Evolutionary conservation across 257 asterid genomes (phyloP), one percentile per base, ranked within the genome.

Genomic region (Oldenlandia corymbosa): DNA sequence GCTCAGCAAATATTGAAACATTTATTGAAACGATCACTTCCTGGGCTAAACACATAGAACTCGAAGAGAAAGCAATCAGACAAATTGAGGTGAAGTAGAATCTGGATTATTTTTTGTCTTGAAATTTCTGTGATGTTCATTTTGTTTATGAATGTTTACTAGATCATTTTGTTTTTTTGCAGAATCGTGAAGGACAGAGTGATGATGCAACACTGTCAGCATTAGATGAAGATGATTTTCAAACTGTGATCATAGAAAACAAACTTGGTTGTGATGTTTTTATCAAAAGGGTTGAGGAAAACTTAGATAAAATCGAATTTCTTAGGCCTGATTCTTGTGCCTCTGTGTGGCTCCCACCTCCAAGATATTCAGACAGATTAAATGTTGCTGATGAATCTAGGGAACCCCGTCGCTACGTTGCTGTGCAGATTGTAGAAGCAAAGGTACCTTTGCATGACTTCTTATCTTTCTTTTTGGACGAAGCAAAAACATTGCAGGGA

Each of bases 231-330:
- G 96, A 92, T 50, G 97, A 92, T 73, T 81, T 84, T 68, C 97
- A 86, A 77, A 82, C 84, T 5, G 81, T 92, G 73, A 78, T 64
- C 47, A 86, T 92, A 75, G 97, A 90, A 81, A 92, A 92, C 75
- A 87, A 84, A 80, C 99, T 92, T 71, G 99, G 97, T 42, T 85
- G 96, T 85, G 94, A 90, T 75, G 64, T 92, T 62, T 87, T 81
- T 77, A 74, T 92, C 61, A 89, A 80, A 65, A 84, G 79, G 70
- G 76, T 71, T 60, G 88, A 81, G 78, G 81, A 81, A 60, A 70
- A 74, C 79, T 73, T 71, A 58, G 88, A 82, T 62, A 69, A 65
- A 56, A 58, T 81, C 68, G 80, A 78, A 62, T 74, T 85, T 61
- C 73, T 92, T 66, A 81, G 66, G 64, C 79, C 71, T 66, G 81